Evolutionary conservation across 2,329 filamentous ascomycete species (phyloP), one percentile per base, ranked within the genome.

Genomic region (Camillea tinctor): DNA sequence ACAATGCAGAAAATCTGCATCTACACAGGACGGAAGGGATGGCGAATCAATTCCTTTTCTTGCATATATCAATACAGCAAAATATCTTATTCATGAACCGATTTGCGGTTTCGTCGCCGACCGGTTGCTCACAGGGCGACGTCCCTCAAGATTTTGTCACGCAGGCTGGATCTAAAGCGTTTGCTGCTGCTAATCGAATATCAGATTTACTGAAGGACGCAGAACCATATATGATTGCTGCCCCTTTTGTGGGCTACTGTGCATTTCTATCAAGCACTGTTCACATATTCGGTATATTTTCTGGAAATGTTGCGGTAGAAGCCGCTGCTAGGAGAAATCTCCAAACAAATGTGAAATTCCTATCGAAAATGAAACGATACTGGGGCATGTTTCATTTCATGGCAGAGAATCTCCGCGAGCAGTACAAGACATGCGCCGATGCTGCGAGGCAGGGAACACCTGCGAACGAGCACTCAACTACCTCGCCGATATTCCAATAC

Each of bases 341-440:
- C 17, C 88, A 90, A 1, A 91, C 88, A 65, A 98, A 97, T 66
- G 90, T 98, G 69, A 91, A 90, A 70, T 98, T 95, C 69, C 78
- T 99, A 51, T 89, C 90, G 57, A 95, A 92, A 75, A 96, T 98
- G 91, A 97, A 97, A 80, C 91, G 91, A 61, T 93, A 95, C 70
- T 99, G 95, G 95, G 95, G 94, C 61, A 96, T 97, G 90, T 97
- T 98, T 72, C 92, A 97, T 73, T 97, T 93, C 78, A 93, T 98
- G 84, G 89, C 92, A 0, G 93, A 98, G 72, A 95, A 94, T 69
- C 83, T 97, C 40, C 93, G 95, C 61, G 90, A 94, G 57, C 87
- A 96, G 62, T 99, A 97, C 72, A 87, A 90, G 55, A 86, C 88
- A 53, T 94, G 93, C 67, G 88, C 93, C 17, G 93, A 97, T 73